Evolutionary conservation across 2,329 filamentous ascomycete genomes (phyloP).

Genomic region (Aspergillus latus): DNA sequence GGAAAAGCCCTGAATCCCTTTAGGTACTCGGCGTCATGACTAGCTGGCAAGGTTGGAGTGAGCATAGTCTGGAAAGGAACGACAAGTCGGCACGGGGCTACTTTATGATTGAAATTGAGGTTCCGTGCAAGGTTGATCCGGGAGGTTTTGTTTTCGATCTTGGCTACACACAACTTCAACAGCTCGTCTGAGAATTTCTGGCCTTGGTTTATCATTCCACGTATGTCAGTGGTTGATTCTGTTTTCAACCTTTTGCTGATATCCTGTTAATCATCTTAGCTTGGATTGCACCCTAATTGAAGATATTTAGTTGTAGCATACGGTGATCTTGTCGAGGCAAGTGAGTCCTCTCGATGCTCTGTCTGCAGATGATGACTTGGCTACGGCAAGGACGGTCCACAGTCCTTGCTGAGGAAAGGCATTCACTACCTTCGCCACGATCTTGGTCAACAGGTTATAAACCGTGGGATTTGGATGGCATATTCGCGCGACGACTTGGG

Average conservation of each 20-base stretch:
- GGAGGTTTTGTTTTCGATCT: constrained; percentile 68
- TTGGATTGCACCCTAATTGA: background rate
- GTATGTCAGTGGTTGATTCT: constrained; percentile 60
- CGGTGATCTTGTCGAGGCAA: constrained; percentile 44
- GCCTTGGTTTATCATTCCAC: constrained; percentile 70
- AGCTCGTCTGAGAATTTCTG: constrained; percentile 82
- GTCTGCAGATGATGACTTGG: constrained; percentile 74
- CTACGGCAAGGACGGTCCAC: constrained; percentile 86
- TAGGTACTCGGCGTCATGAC: constrained; percentile 67
- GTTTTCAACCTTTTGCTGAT: constrained; percentile 50
- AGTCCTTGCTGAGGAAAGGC: constrained; percentile 87
- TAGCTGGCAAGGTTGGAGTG: constrained; percentile 73
- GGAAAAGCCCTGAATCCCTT: constrained; percentile 81
- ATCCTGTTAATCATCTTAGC: constrained; percentile 40
- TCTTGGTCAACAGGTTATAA: constrained; percentile 71
- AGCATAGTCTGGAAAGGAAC: constrained; percentile 85
- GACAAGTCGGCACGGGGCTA: constrained; percentile 78
- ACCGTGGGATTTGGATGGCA: constrained; percentile 78
- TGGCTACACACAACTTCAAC: constrained; percentile 75
- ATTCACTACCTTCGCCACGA: constrained; percentile 82
- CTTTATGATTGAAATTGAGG: constrained; percentile 79
- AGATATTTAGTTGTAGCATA: constrained; percentile 21
- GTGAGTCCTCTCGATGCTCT: constrained; percentile 57
- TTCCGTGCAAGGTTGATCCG: constrained; percentile 74
- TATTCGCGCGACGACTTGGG: constrained; percentile 94